Percentiles rank a stretch among this genome's conserved stretches.
phyloP scores from a whole-genome alignment of 306 rosid genomes.

The Corylus heterophylla region DNA sequence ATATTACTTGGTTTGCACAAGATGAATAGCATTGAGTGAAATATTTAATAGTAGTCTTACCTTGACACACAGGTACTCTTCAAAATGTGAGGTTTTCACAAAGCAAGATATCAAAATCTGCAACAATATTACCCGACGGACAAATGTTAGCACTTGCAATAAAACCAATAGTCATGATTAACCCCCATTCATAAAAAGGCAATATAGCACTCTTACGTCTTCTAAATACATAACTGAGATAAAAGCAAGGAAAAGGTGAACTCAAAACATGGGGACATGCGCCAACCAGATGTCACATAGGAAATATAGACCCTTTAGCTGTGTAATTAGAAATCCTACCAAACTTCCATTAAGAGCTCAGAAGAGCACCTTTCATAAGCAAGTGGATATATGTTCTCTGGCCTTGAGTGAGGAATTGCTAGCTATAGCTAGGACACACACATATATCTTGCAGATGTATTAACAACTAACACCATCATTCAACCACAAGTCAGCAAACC shows the following conservation, averaged over 20 bases:
- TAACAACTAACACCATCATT: not conserved
- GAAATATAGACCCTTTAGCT: not conserved
- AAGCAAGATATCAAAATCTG: slow-evolving; percentile 97
- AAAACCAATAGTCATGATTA: not conserved
- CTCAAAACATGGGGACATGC: not conserved
- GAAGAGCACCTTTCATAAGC: slow-evolving; percentile 4
- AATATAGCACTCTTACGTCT: not conserved
- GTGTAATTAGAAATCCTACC: slow-evolving; percentile 7
- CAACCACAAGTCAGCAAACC: slow-evolving; percentile 1
- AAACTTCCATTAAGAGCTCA: not conserved
- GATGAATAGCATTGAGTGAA: not conserved
- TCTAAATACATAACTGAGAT: slow-evolving; percentile 5
- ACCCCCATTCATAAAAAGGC: not conserved
- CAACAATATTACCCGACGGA: slow-evolving; percentile 22
- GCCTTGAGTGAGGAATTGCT: not conserved
- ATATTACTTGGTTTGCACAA: not conserved
- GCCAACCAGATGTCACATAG: slow-evolving; percentile 1
- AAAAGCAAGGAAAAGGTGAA: not conserved
- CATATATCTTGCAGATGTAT: not conserved
- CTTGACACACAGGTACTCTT: slow-evolving; percentile 95
- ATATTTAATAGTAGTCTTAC: slow-evolving; percentile 32
- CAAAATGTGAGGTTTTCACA: slow-evolving; percentile 93
- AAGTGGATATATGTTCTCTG: not conserved
- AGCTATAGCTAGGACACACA: not conserved
- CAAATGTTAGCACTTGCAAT: not conserved